A percentile compares a stretch with the other conserved stretches of the same genome.
These are phyloP conservation scores for Cordyceps javanica DNA, from an alignment of 2,329 filamentous ascomycete species.

Conservation along the genomic window DNA sequence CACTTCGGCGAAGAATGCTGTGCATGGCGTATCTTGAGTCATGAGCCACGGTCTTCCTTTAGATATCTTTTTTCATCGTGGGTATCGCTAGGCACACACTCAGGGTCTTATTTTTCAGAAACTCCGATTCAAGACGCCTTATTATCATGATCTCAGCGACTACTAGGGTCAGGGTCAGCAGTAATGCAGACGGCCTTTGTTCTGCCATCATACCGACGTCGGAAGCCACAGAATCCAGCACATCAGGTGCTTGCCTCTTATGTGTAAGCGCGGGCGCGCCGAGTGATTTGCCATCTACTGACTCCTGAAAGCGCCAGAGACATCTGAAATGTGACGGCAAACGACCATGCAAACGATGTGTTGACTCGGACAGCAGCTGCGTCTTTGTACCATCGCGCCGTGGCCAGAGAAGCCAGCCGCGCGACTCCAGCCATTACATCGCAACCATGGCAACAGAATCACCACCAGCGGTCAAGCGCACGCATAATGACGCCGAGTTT, in stretches of 20 bases:
- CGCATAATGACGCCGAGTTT: background rate
- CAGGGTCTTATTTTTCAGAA: background rate
- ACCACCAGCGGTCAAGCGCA: background rate
- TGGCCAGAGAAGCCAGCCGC: background rate
- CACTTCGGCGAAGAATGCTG: conserved; percentile 2
- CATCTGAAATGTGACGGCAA: conserved; percentile 4
- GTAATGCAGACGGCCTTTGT: too few species aligned
- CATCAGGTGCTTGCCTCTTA: background rate
- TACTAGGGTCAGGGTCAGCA: background rate
- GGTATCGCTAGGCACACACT: background rate
- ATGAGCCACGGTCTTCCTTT: background rate
- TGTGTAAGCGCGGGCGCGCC: background rate
- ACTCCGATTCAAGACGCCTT: background rate
- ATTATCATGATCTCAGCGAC: background rate
- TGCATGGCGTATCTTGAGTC: background rate
- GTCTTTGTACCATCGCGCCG: conserved; percentile 5
- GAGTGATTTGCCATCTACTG: background rate
- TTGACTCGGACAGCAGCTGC: conserved; percentile 2
- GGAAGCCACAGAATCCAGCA: background rate
- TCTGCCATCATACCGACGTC: background rate
- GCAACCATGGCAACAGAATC: background rate
- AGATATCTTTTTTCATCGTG: background rate
- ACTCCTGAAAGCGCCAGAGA: background rate
- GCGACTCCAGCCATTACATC: background rate
- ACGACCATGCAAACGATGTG: background rate